These are phyloP conservation scores for Seminavis robusta DNA, from an alignment of 108 stramenopile species.

Conservation along the genomic window DNA sequence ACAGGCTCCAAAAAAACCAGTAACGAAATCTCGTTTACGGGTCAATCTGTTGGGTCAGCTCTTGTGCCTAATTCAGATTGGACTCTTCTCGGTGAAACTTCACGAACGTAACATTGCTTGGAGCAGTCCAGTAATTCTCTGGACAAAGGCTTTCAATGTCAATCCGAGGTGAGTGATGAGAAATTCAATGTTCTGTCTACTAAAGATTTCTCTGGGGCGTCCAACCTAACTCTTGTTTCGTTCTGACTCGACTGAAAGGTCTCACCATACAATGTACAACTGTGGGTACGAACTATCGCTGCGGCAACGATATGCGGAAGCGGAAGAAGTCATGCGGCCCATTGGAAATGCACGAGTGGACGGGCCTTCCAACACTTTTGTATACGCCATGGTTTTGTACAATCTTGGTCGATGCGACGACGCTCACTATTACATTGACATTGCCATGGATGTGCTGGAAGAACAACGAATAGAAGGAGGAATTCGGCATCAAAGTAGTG, in stretches of 20 bases:
- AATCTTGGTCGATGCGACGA: slow-evolving; percentile 35
- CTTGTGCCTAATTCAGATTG: slow-evolving; percentile 28
- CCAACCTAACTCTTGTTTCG: too few relatives aligned
- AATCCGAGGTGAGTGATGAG: slow-evolving; percentile 43
- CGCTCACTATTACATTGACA: slow-evolving; percentile 28
- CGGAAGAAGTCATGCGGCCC: slow-evolving; percentile 41
- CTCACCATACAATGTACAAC: slow-evolving; percentile 52
- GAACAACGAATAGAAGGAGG: slow-evolving; percentile 37
- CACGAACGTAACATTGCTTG: slow-evolving; percentile 54
- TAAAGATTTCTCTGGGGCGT: too few relatives aligned
- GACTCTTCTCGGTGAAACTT: slow-evolving; percentile 22
- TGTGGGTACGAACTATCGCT: slow-evolving; percentile 55
- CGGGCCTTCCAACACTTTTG: slow-evolving; percentile 48
- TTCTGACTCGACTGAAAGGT: too few relatives aligned
- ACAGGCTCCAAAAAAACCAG: background rate
- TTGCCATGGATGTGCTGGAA: slow-evolving; percentile 38
- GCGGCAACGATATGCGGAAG: slow-evolving; percentile 37
- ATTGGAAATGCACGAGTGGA: slow-evolving; percentile 42
- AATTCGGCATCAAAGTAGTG: slow-evolving; percentile 19
- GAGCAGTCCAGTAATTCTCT: slow-evolving; percentile 35
- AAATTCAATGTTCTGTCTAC: too few relatives aligned
- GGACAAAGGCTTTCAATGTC: slow-evolving; percentile 39
- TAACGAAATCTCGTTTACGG: background rate
- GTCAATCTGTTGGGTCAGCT: slow-evolving; percentile 27
- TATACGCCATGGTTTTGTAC: slow-evolving; percentile 55